Base-by-base conservation (phyloP, 2,329 filamentous ascomycete species). In the Fusarium sp. region DNA sequence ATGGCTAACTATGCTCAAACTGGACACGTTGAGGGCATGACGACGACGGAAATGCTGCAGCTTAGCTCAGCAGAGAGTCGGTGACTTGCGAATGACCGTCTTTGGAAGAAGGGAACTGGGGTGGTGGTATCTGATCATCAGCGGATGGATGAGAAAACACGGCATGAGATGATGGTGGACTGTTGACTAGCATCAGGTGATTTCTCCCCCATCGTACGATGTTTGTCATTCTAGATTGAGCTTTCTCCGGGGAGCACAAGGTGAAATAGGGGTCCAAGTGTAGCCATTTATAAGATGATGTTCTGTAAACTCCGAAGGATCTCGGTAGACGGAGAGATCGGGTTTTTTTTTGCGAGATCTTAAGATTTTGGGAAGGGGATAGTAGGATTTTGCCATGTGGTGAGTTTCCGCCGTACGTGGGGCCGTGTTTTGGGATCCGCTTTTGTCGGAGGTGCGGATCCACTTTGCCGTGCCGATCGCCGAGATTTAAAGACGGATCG, bases 171-270 rank as follows among this genome's bases (percentile, higher is more conserved):
- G 46, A 68, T 70, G 64, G 67, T 70, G 67, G 67, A 70, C 64
- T 70, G 68, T 70, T 65, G 33, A 42, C 40, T 58, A 56, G 58
- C 62, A 69, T 70, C 68, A 69, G 68, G 61, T 63, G 68, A 70
- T 70, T 71, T n/a, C 25, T 58, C 8, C 53, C 16, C 2, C 49
- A 70, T 71, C 68, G 56, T 71, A 71, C 62, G 68, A 71, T 70
- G 46, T 5, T 20, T 40, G 36, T 40, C 38, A 9, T 53, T 23
- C 31, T 53, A 54, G 61, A 57, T 66, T 27, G 36, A 44, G 56
- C 58, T 68, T 70, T 70, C 56, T 70, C 66, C 55, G 67, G 8
- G 38, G 16, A 46, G 16, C 18, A 6, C 20, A 9, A 5, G 42
- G 42, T 25, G n/a, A 25, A 46, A 62, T 58, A 42, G 44, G 61